Conservation (phyloP, 352 stramenopile genomes). For the Globisporangium splendens region DNA sequence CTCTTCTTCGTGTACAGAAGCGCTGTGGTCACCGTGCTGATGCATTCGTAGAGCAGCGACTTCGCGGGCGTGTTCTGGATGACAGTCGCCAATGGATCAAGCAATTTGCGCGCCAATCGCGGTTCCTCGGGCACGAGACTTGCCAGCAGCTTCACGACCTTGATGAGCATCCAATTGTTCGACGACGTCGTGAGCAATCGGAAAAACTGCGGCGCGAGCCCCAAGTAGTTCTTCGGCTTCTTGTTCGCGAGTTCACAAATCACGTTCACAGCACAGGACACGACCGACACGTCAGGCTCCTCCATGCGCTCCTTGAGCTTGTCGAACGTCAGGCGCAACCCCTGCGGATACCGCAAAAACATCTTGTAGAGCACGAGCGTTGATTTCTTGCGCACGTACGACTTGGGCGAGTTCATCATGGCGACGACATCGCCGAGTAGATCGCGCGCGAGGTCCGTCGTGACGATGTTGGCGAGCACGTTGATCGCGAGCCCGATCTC, state of each 20-base stretch:
- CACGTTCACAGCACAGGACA: slow-evolving; percentile 98
- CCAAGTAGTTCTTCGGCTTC: slow-evolving; percentile 98
- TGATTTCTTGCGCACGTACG: slow-evolving; percentile 98
- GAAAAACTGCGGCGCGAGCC: slow-evolving; percentile 98
- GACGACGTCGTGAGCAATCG: slow-evolving; percentile 95
- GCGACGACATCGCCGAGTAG: slow-evolving; percentile 88
- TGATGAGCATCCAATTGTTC: slow-evolving; percentile 99
- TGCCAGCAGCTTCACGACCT: slow-evolving; percentile 99
- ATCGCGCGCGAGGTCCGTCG: slow-evolving; percentile 94
- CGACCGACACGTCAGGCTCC: slow-evolving; percentile 94
- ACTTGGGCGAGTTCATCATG: slow-evolving; percentile 92
- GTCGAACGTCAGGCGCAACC: slow-evolving; percentile 97
- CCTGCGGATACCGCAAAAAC: slow-evolving; percentile 98
- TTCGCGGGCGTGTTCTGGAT: slow-evolving; percentile 98
- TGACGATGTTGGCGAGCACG: slow-evolving; percentile 98
- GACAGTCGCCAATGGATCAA: slow-evolving; percentile 96
- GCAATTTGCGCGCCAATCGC: slow-evolving; percentile 95
- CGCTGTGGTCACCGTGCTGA: slow-evolving; percentile 95
- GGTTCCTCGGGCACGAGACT: slow-evolving; percentile 97
- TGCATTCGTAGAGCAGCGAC: slow-evolving; percentile 97
- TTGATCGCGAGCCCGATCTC: slow-evolving; percentile 98
- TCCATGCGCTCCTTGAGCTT: slow-evolving; percentile 95
- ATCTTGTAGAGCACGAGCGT: slow-evolving; percentile 98
- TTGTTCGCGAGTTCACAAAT: slow-evolving; percentile 99
- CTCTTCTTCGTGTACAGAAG: slow-evolving; percentile 95